Evolutionary conservation across 805 yeast genomes (phyloP).

Genomic region (Metschnikowia aberdeeniae): DNA sequence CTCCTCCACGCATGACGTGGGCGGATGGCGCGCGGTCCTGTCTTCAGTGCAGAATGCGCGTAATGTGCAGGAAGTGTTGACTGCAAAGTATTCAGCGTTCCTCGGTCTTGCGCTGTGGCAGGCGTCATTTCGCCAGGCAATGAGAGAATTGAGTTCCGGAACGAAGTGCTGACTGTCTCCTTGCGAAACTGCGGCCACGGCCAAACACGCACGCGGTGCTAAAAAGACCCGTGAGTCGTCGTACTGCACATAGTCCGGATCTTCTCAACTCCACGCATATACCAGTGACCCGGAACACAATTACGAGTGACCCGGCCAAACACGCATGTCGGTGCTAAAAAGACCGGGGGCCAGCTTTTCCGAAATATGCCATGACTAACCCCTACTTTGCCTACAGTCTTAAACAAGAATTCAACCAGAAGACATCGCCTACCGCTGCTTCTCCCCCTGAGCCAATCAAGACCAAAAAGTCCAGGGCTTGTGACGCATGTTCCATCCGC

Average conservation of each 20-base stretch:
- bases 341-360: background rate
- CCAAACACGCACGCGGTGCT: no score
- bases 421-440: background rate
- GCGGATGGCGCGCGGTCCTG: background rate
- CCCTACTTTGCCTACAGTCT: constrained; percentile 16
- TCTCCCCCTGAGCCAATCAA: constrained; percentile 4
- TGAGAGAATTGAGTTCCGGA: background rate
- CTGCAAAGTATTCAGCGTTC: constrained; percentile 8
- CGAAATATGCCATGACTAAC: constrained; percentile 7
- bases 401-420: constrained; percentile 5
- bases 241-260: background rate
- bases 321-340: background rate
- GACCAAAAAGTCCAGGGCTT: constrained; percentile 30
- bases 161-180: no score
- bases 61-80: constrained; percentile 1
- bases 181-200: no score
- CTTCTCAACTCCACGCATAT: constrained; percentile 3
- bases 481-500: constrained; percentile 41
- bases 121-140: constrained; percentile 7
- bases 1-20: background rate
- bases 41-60: background rate
- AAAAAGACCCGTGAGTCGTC: no score
- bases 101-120: constrained; percentile 14
- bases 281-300: constrained; percentile 5
- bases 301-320: constrained; percentile 5